These are phyloP conservation scores for Trichoderma sp. DNA, from an alignment of 2,329 filamentous ascomycete species.

Conservation along the genomic window DNA sequence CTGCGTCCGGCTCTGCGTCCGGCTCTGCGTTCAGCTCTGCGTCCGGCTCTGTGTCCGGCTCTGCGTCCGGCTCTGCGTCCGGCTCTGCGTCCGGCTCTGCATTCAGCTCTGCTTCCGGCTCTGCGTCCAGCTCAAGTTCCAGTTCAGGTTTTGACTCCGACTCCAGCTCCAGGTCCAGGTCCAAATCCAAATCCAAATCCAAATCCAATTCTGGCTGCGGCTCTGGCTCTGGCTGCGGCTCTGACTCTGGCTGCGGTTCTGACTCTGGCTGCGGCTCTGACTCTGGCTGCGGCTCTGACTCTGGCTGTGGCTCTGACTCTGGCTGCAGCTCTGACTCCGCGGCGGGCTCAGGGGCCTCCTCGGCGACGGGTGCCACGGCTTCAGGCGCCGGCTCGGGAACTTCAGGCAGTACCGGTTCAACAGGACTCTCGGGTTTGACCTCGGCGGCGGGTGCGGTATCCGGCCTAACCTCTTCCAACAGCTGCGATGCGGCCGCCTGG, in stretches of 20 bases:
- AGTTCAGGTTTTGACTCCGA: not conserved
- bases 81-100: not conserved
- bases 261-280: not conserved
- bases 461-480: not conserved
- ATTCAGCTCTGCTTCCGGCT: not conserved
- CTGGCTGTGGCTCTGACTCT: not conserved
- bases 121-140: not conserved
- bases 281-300: not conserved
- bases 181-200: not conserved
- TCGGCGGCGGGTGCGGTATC: not conserved
- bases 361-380: not conserved
- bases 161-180: not conserved
- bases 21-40: not conserved
- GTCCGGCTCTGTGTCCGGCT: not conserved
- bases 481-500: slow-evolving; percentile 27
- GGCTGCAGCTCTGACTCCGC: not conserved
- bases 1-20: not conserved
- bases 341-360: not conserved
- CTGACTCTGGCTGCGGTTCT: not conserved
- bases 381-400: slow-evolving; percentile 6
- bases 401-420: not conserved
- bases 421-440: slow-evolving; percentile 13
- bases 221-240: not conserved
- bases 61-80: not conserved
- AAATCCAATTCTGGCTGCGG: not conserved